Conservation (phyloP, 441 rosid genomes). For the Adansonia grandidieri region DNA sequence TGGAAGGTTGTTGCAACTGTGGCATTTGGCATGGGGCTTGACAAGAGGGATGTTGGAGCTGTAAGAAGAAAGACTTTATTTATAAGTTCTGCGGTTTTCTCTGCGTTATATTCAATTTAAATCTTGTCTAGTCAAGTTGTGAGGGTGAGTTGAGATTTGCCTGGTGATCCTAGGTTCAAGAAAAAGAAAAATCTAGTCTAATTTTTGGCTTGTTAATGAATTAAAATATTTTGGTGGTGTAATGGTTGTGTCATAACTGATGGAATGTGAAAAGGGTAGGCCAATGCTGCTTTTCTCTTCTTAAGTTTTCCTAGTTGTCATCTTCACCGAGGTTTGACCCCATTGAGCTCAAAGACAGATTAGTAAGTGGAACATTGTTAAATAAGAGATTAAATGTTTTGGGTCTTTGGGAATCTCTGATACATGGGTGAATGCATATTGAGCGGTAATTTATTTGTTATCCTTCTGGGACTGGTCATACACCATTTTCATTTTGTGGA, state of each 20-base stretch:
- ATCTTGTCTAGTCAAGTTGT: neutral
- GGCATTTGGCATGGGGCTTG: constrained; percentile 99
- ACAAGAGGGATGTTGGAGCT: constrained; percentile 93
- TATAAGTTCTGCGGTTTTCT: constrained; percentile 28
- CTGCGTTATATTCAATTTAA: constrained; percentile 20
- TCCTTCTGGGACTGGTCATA: neutral
- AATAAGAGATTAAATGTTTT: neutral
- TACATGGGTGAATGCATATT: neutral
- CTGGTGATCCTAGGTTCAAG: neutral
- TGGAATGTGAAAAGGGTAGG: constrained; percentile 13
- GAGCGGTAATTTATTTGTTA: neutral
- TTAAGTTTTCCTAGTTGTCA: neutral
- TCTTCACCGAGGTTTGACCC: constrained; percentile 6
- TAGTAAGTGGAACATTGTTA: constrained; percentile 10
- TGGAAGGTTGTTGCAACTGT: constrained; percentile 97
- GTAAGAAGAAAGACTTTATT: constrained; percentile 57
- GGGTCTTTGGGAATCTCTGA: neutral
- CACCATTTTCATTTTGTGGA: neutral
- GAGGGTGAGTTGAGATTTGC: constrained; percentile 1
- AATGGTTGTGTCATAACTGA: constrained; percentile 11
- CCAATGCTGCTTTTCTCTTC: constrained; percentile 1
- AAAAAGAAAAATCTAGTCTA: neutral
- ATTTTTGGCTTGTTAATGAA: constrained; percentile 15
- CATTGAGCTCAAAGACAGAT: neutral
- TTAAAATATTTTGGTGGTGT: constrained; percentile 5